Evolutionary conservation across 2,329 filamentous ascomycete genomes (phyloP).

Genomic region (Ceratocystis lukuohia): DNA sequence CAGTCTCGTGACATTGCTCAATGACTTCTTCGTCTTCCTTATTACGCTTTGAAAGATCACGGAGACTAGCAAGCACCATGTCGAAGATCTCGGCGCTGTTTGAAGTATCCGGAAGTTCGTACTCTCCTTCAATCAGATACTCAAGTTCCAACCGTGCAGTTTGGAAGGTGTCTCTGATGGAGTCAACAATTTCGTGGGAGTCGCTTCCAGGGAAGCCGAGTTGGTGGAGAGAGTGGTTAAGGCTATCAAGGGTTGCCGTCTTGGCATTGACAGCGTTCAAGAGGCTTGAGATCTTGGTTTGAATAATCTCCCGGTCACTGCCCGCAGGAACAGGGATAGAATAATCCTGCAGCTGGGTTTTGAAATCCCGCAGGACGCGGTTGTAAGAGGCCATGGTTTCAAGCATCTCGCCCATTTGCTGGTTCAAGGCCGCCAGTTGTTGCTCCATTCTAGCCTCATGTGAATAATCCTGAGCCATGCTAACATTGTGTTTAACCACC

Average conservation of each 20-base stretch:
- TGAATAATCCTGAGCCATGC: constrained; percentile 1
- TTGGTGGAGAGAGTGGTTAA: constrained; percentile 33
- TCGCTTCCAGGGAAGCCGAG: constrained; percentile 41
- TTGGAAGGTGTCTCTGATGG: constrained; percentile 39
- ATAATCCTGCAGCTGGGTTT: constrained; percentile 26
- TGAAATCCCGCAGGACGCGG: constrained; percentile 22
- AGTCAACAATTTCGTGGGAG: constrained; percentile 35
- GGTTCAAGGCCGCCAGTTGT: constrained; percentile 36
- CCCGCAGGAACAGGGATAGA: constrained; percentile 12
- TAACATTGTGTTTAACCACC: background rate
- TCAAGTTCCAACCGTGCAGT: constrained; percentile 47
- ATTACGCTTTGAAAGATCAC: constrained; percentile 34
- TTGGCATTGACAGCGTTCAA: constrained; percentile 36
- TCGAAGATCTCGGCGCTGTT: constrained; percentile 44
- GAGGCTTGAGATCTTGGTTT: constrained; percentile 32
- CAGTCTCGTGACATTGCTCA: constrained; percentile 46
- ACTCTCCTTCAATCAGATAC: constrained; percentile 47
- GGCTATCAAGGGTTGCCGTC: constrained; percentile 33
- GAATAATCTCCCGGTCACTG: constrained; percentile 24
- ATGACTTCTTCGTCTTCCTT: constrained; percentile 40
- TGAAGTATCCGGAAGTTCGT: constrained; percentile 38
- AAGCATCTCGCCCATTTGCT: constrained; percentile 37
- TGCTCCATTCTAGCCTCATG: constrained; percentile 28
- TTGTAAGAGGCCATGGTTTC: constrained; percentile 29
- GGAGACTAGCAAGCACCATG: constrained; percentile 38